Conservation (phyloP, 2,329 filamentous ascomycete genomes). For the Trichoderma polysporum region DNA sequence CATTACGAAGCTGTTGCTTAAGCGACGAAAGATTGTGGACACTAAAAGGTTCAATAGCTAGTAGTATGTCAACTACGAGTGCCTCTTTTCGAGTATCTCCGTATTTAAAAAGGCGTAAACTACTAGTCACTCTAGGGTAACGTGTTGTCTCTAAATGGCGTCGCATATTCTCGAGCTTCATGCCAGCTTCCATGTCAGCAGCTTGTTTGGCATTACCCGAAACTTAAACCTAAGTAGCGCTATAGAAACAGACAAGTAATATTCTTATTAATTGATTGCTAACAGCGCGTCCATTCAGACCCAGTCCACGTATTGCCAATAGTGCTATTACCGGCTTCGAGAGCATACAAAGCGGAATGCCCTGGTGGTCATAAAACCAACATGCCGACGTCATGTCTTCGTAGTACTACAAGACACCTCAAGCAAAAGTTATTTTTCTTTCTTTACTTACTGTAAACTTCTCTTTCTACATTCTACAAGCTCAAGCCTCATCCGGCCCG, state of each 20-base stretch:
- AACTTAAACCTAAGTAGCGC: not conserved
- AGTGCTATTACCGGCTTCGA: too few relatives aligned
- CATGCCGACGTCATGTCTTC: not conserved
- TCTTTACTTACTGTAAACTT: not conserved
- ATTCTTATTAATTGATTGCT: not conserved
- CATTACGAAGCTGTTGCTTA: not conserved
- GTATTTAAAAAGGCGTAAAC: not conserved
- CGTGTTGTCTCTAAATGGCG: not conserved
- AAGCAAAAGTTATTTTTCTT: not conserved
- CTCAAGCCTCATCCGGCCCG: not conserved
- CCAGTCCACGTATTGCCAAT: not conserved
- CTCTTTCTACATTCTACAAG: not conserved
- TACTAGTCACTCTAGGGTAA: conserved; percentile 1
- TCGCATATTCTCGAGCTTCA: not conserved
- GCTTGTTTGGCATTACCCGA: not conserved
- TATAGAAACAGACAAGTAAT: not conserved
- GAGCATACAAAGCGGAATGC: not conserved
- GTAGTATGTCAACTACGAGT: not conserved
- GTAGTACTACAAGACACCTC: not conserved
- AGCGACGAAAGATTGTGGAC: not conserved
- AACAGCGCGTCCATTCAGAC: not conserved
- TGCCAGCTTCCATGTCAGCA: conserved; percentile 9
- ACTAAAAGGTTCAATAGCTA: not conserved
- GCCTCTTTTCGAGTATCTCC: not conserved
- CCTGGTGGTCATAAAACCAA: not conserved